A percentile compares a stretch with the other conserved stretches of the same genome.
These are phyloP conservation scores for Mycosarcoma mackinlayi DNA, from an alignment of 1,284 basidiomycete species.

Conservation along the genomic window DNA sequence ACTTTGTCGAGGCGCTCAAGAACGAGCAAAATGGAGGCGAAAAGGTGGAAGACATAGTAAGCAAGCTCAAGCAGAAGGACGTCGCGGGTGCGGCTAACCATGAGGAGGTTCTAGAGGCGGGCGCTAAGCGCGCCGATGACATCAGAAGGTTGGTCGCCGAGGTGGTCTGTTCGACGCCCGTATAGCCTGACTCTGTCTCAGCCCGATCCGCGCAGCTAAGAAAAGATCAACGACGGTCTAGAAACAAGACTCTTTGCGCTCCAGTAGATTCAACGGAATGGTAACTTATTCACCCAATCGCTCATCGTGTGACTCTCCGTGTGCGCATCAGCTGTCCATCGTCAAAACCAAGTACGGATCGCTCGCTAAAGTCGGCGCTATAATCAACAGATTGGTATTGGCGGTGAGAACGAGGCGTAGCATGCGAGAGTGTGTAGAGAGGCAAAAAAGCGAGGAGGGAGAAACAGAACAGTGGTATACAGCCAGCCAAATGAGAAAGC, in stretches of 20 bases:
- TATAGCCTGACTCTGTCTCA: too few relatives aligned
- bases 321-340: too few relatives aligned
- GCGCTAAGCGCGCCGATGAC: constrained; percentile 76
- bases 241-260: too few relatives aligned
- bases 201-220: too few relatives aligned
- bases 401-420: too few relatives aligned
- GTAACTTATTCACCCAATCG: too few relatives aligned
- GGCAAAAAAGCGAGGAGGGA: not conserved
- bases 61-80: constrained; percentile 68
- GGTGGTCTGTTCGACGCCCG: constrained; percentile 10
- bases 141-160: constrained; percentile 74
- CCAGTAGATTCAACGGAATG: too few relatives aligned
- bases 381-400: too few relatives aligned
- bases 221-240: too few relatives aligned
- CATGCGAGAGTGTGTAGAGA: not conserved
- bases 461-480: not conserved
- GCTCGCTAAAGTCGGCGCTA: too few relatives aligned
- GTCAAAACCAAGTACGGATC: too few relatives aligned
- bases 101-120: constrained; percentile 80
- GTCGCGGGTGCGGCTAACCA: constrained; percentile 76
- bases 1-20: constrained; percentile 78
- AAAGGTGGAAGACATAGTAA: constrained; percentile 10
- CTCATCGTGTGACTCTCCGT: too few relatives aligned
- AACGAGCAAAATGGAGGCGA: constrained; percentile 72
- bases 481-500: not conserved